A percentile compares a stretch with the other conserved stretches of the same genome.
Conservation (phyloP, 257 asterid genomes). For the Solanum piurae region DNA sequence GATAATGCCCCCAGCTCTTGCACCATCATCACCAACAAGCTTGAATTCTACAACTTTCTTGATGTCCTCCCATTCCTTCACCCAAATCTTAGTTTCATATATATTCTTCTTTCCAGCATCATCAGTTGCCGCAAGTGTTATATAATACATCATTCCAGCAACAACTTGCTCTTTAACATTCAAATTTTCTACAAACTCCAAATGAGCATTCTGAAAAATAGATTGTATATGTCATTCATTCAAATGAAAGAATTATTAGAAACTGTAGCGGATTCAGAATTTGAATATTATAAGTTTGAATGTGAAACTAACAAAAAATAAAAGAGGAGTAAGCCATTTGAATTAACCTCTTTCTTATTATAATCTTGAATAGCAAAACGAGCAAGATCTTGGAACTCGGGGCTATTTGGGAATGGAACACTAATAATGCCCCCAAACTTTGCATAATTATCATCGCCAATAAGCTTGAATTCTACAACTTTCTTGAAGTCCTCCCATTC, state of each 20-base stretch:
- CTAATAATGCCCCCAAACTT: neutral
- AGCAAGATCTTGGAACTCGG: neutral
- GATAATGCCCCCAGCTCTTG: neutral
- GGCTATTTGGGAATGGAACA: neutral
- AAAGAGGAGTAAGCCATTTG: no score
- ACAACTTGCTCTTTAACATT: neutral
- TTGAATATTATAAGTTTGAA: no score
- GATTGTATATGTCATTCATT: no score
- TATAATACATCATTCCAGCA: neutral
- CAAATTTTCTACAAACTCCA: neutral
- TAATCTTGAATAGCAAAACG: neutral
- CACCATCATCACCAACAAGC: neutral
- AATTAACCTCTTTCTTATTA: neutral
- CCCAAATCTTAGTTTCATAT: slow-evolving; percentile 2
- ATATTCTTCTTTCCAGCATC: neutral
- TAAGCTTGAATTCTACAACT: neutral
- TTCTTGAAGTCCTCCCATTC: slow-evolving; percentile 5
- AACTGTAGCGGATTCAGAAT: no score
- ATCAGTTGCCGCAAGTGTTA: neutral
- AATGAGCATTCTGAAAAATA: neutral
- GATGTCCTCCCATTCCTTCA: slow-evolving; percentile 3
- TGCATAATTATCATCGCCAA: neutral
- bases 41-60: slow-evolving; percentile 1
- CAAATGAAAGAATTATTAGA: no score
- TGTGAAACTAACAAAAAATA: no score